phyloP scores from a whole-genome alignment of 1,139 yeast species.

The Geotrichum carabidarum region DNA sequence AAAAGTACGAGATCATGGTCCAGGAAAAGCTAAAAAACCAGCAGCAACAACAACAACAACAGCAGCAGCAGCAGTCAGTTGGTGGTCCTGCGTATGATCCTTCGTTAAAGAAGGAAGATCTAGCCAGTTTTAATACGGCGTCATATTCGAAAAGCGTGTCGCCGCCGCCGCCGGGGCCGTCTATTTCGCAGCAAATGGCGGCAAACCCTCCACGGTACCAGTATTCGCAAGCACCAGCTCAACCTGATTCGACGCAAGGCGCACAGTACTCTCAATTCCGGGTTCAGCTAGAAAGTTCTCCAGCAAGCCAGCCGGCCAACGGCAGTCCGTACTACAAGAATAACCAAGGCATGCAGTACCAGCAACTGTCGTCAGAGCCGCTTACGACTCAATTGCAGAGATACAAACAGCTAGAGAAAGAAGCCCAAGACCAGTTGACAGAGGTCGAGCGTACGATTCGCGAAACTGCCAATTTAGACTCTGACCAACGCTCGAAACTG shows the following conservation, averaged over 20 bases:
- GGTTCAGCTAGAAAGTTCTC: conserved; percentile 3
- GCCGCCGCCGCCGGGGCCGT: conserved; percentile 9
- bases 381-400: conserved; percentile 10
- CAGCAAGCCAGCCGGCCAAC: not conserved
- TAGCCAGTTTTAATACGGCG: not conserved
- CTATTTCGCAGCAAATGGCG: conserved; percentile 12
- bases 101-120: not conserved
- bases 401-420: conserved; percentile 15
- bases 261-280: conserved; percentile 11
- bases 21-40: conserved; percentile 13
- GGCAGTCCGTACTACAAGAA: conserved; percentile 17
- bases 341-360: not conserved
- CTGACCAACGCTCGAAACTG: conserved; percentile 22
- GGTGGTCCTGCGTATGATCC: conserved; percentile 7
- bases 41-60: not conserved
- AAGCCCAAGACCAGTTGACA: conserved; percentile 23
- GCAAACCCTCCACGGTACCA: conserved; percentile 7
- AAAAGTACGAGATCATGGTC: conserved; percentile 18
- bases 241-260: not conserved
- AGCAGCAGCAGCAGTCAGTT: not conserved
- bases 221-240: not conserved
- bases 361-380: conserved; percentile 8
- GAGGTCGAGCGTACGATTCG: conserved; percentile 25
- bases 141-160: conserved; percentile 2
- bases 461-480: conserved; percentile 26